Evolutionary conservation across 352 stramenopile species (phyloP).

Genomic region (Pelagophyceae sp.): DNA sequence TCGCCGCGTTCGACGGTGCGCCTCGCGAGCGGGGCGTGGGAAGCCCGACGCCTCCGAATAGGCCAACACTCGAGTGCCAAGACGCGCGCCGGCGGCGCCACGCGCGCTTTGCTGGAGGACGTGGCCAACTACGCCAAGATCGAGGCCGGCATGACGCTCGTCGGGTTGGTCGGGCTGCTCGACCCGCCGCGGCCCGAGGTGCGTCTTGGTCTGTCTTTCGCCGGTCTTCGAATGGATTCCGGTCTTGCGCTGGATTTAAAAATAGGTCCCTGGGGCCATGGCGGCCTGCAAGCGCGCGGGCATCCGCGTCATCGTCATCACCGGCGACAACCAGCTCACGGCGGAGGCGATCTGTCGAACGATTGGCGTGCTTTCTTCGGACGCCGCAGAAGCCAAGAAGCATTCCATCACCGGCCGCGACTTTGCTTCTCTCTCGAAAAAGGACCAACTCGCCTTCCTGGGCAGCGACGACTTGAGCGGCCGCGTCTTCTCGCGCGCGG

Average conservation of each 20-base stretch:
- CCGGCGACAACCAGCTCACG: slow-evolving; percentile 95
- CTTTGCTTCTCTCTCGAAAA: slow-evolving; percentile 82
- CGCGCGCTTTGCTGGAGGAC: not conserved
- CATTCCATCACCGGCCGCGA: slow-evolving; percentile 82
- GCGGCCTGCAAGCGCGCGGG: slow-evolving; percentile 83
- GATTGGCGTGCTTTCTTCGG: slow-evolving; percentile 73
- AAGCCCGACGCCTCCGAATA: too few species aligned
- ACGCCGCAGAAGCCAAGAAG: slow-evolving; percentile 57
- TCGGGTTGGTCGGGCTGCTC: slow-evolving; percentile 93
- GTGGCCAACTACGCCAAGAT: slow-evolving; percentile 50
- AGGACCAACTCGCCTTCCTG: slow-evolving; percentile 80
- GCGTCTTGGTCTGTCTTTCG: too few species aligned
- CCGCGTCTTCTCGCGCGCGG: slow-evolving; percentile 88
- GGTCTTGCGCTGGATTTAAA: too few species aligned
- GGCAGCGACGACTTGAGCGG: slow-evolving; percentile 57
- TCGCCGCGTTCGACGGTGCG: slow-evolving; percentile 53
- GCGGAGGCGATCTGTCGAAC: slow-evolving; percentile 90
- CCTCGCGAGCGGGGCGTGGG: too few species aligned
- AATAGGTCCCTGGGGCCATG: slow-evolving; percentile 86
- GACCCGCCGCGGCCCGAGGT: slow-evolving; percentile 95
- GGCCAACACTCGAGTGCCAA: too few species aligned
- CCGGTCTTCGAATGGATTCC: too few species aligned
- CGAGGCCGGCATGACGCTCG: slow-evolving; percentile 90
- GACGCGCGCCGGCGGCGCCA: not conserved
- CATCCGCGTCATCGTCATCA: slow-evolving; percentile 99